Base-by-base conservation (phyloP, 192 early-diverging fungal genomes). In the Chytriomyces sp. region DNA sequence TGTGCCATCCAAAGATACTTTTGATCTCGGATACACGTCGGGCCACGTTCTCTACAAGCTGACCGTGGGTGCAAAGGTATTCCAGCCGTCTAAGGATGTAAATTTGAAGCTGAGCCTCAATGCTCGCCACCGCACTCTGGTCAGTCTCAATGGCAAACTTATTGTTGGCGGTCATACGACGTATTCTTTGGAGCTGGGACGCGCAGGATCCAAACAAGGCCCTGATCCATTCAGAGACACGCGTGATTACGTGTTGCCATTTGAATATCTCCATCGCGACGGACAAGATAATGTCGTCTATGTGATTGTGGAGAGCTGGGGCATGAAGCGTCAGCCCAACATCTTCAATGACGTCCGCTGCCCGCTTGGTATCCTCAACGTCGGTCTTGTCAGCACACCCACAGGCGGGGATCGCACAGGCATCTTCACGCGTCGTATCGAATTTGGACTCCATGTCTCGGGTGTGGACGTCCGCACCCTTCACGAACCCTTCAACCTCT, bases 111-210 rank as follows among this genome's bases (percentile, higher is more conserved):
- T 95, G 30, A 79, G 80, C 52, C 68, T 94, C 36, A 93, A 92
- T 70, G 82, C 81, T 34, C 85, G 94, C 30, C 88, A 95, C 78
- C 81, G 91, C 37, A 83, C 81, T 58, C 90, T 89, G 0, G 74
- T 92, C 25, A 86, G 87, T 74, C 67, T 92, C 44, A 95, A 95
- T 73, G 87, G 86, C 0, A 57, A 82, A 3, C 33, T 49, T 34
- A 86, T 91, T 66, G 79, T 91, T 64, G 93, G 91, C 10, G 91
- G 92, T 0, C 91, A 95, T 68, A 90, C 89, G 63, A 92, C 91
- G 0, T 92, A 93, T 70, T 87, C 88, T 31, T 74, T 80, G 17
- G 82, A 81, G 44, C 38, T 87, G 4, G 65, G 84, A 7, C 52
- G 63, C 30, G 72, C 91, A 17, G 91, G 91, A 5, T 75, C 88